Evolutionary conservation across 176 grass and related monocot genomes (phyloP), one percentile per base, ranked within the genome.

Genomic region (Microstegium vimineum): DNA sequence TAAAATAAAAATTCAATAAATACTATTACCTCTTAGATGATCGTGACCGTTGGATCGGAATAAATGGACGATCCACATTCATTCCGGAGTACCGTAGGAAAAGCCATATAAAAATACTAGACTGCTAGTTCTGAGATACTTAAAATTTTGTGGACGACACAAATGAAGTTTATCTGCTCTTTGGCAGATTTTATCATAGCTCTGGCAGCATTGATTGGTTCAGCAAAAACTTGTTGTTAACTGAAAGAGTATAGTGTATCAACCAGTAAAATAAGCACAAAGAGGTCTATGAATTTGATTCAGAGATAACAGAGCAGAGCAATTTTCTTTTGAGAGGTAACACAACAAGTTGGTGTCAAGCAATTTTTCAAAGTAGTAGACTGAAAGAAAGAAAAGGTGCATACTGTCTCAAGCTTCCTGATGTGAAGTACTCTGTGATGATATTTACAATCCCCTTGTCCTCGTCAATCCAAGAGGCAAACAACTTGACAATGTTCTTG

Each of bases 351-450:
- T 27, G 4, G 26, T 4, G 2, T 57, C n/a, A 1, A 41, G 26
- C 5, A 26, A n/a, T n/a, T n/a, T n/a, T 14, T 60, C 8, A 63
- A 43, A 45, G 43, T 46, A 46, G 36, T 9, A 63, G 5, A 26
- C 37, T 6, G 8, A 78, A 63, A 3, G 9, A 16, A 45, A 56
- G 27, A 70, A 76, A 85, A 76, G 45, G 22, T 5, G 5, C 81
- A 40, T 92, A 92, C 83, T 89, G 74, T 78, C 86, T 88, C 86
- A 91, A 79, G 56, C 74, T 86, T 34, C 86, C 90, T 8, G 90
- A 91, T 33, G 79, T 88, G 76, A 88, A 91, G 60, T 88, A 78
- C 61, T 91, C 82, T 27, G 86, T 91, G 77, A 91, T 85, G 37
- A 88, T 91, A 56, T 91, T 83, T 20, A 87, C 66, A 20, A 75